These are phyloP conservation scores for Jacaranda mimosifolia DNA, from an alignment of 257 asterid genomes.

Conservation along the genomic window DNA sequence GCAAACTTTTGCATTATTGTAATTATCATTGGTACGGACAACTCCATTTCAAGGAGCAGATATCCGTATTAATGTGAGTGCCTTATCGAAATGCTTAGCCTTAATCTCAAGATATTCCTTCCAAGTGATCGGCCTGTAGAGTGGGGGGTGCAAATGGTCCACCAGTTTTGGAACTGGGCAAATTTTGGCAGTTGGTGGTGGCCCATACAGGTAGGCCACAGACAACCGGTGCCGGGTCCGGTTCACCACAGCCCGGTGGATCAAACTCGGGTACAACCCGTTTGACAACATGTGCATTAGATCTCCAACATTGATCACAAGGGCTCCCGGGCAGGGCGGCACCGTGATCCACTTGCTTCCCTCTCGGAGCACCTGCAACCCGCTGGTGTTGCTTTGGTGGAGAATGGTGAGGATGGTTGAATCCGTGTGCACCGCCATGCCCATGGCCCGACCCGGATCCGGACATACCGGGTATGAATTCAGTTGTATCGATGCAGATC, in stretches of 20 bases:
- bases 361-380: conserved; percentile 75
- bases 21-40: conserved; percentile 58
- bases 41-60: conserved; percentile 53
- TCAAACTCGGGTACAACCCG: conserved; percentile 75
- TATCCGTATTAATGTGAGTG: conserved; percentile 68
- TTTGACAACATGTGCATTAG: conserved; percentile 84
- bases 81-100: conserved; percentile 83
- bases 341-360: conserved; percentile 73
- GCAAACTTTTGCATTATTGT: conserved; percentile 55
- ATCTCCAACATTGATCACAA: conserved; percentile 83
- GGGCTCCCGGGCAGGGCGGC: conserved; percentile 68
- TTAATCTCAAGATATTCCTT: conserved; percentile 77
- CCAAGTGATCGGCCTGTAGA: conserved; percentile 82
- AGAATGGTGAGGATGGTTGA: conserved; percentile 88
- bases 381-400: conserved; percentile 86
- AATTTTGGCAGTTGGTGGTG: conserved; percentile 59
- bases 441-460: conserved; percentile 96
- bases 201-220: conserved; percentile 80
- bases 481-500: conserved; percentile 59
- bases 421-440: conserved; percentile 92
- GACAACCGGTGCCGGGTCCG: conserved; percentile 68
- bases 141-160: conserved; percentile 61
- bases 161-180: conserved; percentile 68
- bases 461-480: conserved; percentile 96
- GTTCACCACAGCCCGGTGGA: conserved; percentile 91